Evolutionary conservation across 176 grass and related monocot species (phyloP).

Genomic region (Raddia guianensis): DNA sequence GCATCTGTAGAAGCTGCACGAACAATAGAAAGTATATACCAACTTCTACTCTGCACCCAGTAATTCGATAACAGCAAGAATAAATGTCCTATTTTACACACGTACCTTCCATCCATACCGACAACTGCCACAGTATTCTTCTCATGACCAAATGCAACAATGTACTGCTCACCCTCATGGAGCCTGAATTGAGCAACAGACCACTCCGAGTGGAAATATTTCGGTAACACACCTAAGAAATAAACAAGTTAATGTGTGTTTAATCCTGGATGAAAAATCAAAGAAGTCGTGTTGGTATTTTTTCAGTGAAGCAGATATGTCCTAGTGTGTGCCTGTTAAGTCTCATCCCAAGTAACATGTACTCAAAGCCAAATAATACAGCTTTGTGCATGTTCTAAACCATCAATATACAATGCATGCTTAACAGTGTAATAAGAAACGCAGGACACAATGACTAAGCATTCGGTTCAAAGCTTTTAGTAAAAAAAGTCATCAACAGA

Average conservation of each 20-base stretch:
- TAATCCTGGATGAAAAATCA: neutral
- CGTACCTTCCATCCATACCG: constrained; percentile 97
- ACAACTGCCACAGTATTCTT: constrained; percentile 92
- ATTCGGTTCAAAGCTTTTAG: neutral
- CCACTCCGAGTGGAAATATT: constrained; percentile 99
- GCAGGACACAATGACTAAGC: neutral
- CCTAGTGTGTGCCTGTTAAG: too few species aligned
- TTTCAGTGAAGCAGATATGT: too few species aligned
- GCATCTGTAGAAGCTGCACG: constrained; percentile 87
- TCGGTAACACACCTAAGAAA: constrained; percentile 78
- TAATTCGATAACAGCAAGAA: neutral
- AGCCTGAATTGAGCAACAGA: constrained; percentile 96
- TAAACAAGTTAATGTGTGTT: neutral
- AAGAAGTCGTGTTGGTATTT: too few species aligned
- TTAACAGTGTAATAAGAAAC: neutral
- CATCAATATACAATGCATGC: neutral
- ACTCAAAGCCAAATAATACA: neutral
- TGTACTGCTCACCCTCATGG: constrained; percentile 87
- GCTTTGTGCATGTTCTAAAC: neutral
- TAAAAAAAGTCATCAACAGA: neutral
- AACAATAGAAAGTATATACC: neutral
- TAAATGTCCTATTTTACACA: neutral
- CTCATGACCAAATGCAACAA: constrained; percentile 95
- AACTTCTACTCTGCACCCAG: neutral
- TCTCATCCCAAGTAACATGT: neutral